Percentiles rank a stretch among this genome's conserved stretches.
These are phyloP conservation scores for Aethionema arabicum DNA, from an alignment of 345 rosid genomes.

Conservation along the genomic window DNA sequence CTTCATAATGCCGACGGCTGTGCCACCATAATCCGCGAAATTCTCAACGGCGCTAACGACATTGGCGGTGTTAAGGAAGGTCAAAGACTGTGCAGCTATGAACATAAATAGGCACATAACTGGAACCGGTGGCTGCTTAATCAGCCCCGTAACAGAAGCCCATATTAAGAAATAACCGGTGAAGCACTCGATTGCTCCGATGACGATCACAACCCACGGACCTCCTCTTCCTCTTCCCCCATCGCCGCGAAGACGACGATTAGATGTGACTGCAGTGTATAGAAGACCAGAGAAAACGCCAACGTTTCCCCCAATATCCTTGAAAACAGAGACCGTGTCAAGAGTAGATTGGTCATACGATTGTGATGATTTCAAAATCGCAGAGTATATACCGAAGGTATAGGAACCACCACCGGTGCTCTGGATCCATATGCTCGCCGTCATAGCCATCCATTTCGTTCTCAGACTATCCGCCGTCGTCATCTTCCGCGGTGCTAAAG, in stretches of 20 bases:
- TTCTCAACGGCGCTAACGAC: slow-evolving; percentile 48
- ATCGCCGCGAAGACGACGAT: neutral
- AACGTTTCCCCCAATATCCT: slow-evolving; percentile 64
- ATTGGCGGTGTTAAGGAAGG: slow-evolving; percentile 49
- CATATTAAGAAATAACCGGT: slow-evolving; percentile 63
- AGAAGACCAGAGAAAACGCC: slow-evolving; percentile 66
- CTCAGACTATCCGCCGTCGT: slow-evolving; percentile 18
- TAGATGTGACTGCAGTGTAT: slow-evolving; percentile 40
- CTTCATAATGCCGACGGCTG: slow-evolving; percentile 51
- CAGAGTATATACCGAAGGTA: slow-evolving; percentile 71
- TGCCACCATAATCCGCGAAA: slow-evolving; percentile 46
- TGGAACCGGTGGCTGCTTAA: slow-evolving; percentile 44
- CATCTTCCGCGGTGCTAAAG: slow-evolving; percentile 17
- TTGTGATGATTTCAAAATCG: slow-evolving; percentile 59
- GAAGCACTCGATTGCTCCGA: slow-evolving; percentile 57
- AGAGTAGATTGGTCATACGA: slow-evolving; percentile 71
- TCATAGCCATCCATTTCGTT: slow-evolving; percentile 58
- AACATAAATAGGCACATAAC: slow-evolving; percentile 52
- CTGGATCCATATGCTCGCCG: slow-evolving; percentile 81
- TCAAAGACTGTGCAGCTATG: slow-evolving; percentile 41
- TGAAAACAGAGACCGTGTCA: slow-evolving; percentile 67
- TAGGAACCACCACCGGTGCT: slow-evolving; percentile 59
- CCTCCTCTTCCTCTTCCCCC: slow-evolving; percentile 34
- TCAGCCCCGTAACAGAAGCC: slow-evolving; percentile 58
- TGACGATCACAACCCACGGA: slow-evolving; percentile 62